A percentile compares a stretch with the other conserved stretches of the same genome.
Evolutionary conservation across 345 rosid species (phyloP).

Genomic region (Kandelia obovata): DNA sequence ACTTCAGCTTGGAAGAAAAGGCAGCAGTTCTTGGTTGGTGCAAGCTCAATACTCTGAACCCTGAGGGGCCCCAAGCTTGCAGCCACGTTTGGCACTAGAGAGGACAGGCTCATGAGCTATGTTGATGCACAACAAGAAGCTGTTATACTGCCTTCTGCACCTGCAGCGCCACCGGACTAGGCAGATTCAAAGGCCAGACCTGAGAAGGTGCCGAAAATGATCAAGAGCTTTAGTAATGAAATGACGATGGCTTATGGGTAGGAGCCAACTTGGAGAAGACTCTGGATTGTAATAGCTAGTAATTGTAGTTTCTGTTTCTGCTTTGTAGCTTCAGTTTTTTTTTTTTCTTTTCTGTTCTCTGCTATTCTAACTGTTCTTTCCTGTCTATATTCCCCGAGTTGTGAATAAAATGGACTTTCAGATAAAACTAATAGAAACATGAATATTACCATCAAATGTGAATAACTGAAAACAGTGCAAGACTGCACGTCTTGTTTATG

Average conservation of each 20-base stretch:
- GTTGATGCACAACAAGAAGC: slow-evolving; percentile 50
- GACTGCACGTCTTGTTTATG: no score
- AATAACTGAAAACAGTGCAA: no score
- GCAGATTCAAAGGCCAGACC: slow-evolving; percentile 1
- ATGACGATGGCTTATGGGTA: slow-evolving; percentile 28
- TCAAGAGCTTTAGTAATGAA: slow-evolving; percentile 26
- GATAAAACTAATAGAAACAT: no score
- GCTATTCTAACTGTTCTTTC: no score
- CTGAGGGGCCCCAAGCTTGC: slow-evolving; percentile 52
- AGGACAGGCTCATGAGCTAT: slow-evolving; percentile 32
- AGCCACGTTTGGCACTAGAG: slow-evolving; percentile 51
- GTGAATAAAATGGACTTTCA: no score
- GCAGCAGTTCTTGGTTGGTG: slow-evolving; percentile 77
- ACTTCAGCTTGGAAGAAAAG: slow-evolving; percentile 69
- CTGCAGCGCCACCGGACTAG: slow-evolving; percentile 44
- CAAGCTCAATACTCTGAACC: slow-evolving; percentile 48
- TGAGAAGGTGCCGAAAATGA: slow-evolving; percentile 4
- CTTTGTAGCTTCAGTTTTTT: background rate
- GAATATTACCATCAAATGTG: no score
- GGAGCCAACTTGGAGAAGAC: background rate
- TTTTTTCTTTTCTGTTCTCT: no score
- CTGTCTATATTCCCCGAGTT: no score
- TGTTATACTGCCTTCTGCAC: slow-evolving; percentile 59
- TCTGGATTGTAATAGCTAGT: background rate
- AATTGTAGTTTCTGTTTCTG: background rate